Percentiles rank a stretch among this genome's conserved stretches.
Evolutionary conservation across 140 eudicot genomes (phyloP).

Genomic region (Senecio squalidus): DNA sequence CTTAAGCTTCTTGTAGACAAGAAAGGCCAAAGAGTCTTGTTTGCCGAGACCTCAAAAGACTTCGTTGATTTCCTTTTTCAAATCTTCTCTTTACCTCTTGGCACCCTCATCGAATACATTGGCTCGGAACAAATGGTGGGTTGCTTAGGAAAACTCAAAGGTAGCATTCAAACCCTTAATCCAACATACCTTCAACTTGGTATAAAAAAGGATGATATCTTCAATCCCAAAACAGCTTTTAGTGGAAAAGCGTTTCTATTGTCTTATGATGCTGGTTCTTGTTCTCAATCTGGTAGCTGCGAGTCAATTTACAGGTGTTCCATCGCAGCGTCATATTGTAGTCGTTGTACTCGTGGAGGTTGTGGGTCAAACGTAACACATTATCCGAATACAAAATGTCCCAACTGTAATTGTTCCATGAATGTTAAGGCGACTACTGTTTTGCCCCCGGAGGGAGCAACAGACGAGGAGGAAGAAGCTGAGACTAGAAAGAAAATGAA

Average conservation of each 20-base stretch:
- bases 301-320: neutral
- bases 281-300: neutral
- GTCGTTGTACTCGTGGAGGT: no score
- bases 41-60: neutral
- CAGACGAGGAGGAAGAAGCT: neutral
- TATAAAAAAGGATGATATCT: neutral
- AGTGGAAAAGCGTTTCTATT: neutral
- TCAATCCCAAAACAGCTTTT: neutral
- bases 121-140: slow-evolving; percentile 12
- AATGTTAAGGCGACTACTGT: neutral
- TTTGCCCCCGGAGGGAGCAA: neutral
- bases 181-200: slow-evolving; percentile 8
- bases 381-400: no score
- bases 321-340: no score
- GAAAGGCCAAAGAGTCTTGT: neutral
- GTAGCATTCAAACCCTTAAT: slow-evolving; percentile 4
- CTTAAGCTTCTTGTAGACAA: slow-evolving; percentile 4
- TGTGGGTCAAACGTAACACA: no score
- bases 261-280: neutral
- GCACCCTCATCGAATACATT: neutral
- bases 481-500: neutral
- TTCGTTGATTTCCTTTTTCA: slow-evolving; percentile 12
- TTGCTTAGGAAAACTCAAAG: slow-evolving; percentile 9
- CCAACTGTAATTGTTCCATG: neutral
- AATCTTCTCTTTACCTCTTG: slow-evolving; percentile 4